Evolutionary conservation across 495 filamentous ascomycete species (phyloP).

Genomic region (Parathielavia hyrcaniae): DNA sequence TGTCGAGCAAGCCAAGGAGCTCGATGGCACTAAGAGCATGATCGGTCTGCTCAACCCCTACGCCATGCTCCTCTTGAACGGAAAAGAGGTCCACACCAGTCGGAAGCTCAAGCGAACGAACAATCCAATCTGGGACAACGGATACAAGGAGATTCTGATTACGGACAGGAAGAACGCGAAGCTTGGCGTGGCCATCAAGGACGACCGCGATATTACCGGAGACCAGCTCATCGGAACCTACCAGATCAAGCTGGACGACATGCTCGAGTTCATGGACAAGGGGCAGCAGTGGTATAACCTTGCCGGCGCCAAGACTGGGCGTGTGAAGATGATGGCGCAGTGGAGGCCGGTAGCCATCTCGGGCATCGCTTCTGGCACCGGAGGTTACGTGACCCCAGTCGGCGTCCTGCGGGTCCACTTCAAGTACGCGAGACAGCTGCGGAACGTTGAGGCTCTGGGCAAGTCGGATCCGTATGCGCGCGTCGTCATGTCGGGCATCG

Average conservation of each 20-base stretch:
- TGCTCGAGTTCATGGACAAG: conserved; percentile 84
- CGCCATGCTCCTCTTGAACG: conserved; percentile 77
- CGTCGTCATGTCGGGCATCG: conserved; percentile 79
- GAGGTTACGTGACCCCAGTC: conserved; percentile 87
- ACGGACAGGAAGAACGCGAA: conserved; percentile 86
- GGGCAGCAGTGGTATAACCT: conserved; percentile 96
- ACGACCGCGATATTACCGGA: conserved; percentile 76
- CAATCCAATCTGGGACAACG: conserved; percentile 87
- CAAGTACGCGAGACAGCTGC: conserved; percentile 69
- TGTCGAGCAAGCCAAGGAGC: conserved; percentile 90
- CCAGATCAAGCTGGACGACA: conserved; percentile 88
- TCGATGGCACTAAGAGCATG: conserved; percentile 84
- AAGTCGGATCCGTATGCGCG: conserved; percentile 94
- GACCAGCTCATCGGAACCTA: conserved; percentile 85
- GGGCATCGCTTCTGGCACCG: conserved; percentile 63
- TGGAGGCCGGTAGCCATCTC: conserved; percentile 92
- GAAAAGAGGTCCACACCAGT: conserved; percentile 76
- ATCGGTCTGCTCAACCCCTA: conserved; percentile 88
- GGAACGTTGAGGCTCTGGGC: conserved; percentile 90
- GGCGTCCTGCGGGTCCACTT: conserved; percentile 95
- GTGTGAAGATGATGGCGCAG: conserved; percentile 78
- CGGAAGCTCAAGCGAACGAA: conserved; percentile 93
- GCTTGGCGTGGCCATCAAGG: conserved; percentile 87
- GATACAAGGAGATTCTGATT: conserved; percentile 85
- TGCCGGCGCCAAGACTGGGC: conserved; percentile 70